Evolutionary conservation across 768 basidiomycete species (phyloP).

Genomic region (Boletellus emodensis): DNA sequence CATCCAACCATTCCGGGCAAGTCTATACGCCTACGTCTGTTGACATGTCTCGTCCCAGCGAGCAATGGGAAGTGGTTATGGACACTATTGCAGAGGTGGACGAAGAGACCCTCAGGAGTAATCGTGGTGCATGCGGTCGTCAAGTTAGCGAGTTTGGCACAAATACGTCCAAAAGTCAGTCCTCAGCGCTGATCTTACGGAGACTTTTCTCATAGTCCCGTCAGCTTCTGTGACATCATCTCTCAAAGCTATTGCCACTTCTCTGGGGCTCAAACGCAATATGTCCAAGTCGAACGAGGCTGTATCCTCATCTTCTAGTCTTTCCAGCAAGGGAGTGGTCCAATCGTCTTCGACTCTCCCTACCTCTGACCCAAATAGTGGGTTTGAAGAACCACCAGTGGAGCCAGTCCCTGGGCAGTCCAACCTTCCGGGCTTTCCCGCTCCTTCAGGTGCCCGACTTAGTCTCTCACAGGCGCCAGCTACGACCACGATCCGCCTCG

Average conservation of each 20-base stretch:
- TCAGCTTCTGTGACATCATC: slow-evolving; percentile 67
- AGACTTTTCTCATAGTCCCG: slow-evolving; percentile 6
- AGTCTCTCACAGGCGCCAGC: slow-evolving; percentile 49
- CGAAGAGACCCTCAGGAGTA: slow-evolving; percentile 40
- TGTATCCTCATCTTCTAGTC: slow-evolving; percentile 30
- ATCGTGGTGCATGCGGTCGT: slow-evolving; percentile 39
- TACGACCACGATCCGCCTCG: slow-evolving; percentile 48
- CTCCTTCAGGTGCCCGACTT: slow-evolving; percentile 55
- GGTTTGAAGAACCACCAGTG: slow-evolving; percentile 22
- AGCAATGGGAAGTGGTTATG: slow-evolving; percentile 87
- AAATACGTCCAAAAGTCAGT: slow-evolving; percentile 58
- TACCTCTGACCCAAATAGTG: slow-evolving; percentile 23
- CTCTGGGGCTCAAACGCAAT: slow-evolving; percentile 64
- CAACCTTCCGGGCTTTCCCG: slow-evolving; percentile 56
- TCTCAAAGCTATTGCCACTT: slow-evolving; percentile 70
- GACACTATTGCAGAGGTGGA: slow-evolving; percentile 70
- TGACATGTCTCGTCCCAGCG: slow-evolving; percentile 56
- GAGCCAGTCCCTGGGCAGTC: slow-evolving; percentile 59
- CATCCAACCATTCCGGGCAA: slow-evolving; percentile 21
- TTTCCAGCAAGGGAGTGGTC: slow-evolving; percentile 17
- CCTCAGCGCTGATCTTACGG: neutral
- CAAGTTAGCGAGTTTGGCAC: slow-evolving; percentile 71
- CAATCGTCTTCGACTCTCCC: slow-evolving; percentile 28
- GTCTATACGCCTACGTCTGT: slow-evolving; percentile 3
- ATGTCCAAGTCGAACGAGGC: slow-evolving; percentile 9